Base-by-base conservation (phyloP, 2,329 filamentous ascomycete species). In the Penicillium rolfsii region DNA sequence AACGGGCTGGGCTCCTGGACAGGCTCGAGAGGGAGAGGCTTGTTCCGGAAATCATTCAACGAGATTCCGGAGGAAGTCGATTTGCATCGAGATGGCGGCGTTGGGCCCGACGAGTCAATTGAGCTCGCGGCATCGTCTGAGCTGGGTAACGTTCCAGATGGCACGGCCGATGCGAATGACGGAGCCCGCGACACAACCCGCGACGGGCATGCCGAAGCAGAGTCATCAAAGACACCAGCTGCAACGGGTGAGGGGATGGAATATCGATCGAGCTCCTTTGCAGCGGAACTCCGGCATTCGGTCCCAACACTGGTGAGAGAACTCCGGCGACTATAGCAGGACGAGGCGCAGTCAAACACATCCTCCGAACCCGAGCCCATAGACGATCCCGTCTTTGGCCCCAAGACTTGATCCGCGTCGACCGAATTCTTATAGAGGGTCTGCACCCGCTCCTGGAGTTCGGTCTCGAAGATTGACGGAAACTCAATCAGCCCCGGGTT, bases 1-100 rank as follows among this genome's bases (percentile, higher is more conserved):
- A 74, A 60, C n/a, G 74, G 75, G 5, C 68, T 64, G 48, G 74
- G 56, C 52, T 67, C 64, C 40, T 73, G 68, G 1, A 69, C 66
- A 28, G 78, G 77, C 24, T 75, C 75, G 5, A 72, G 68, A 16
- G 79, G 78, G 5, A 80, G 70, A 7, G 78, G 77, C 54, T 80
- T 80, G 56, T 79, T 76, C 58, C 67, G 74, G 22, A 73, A 57
- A 24, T 76, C 68, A 12, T 66, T 64, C 24, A 71, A 61, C 1
- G 71, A 71, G 24, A 66, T 65, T 26, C 65, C 64, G 12, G 64
- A 58, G 26, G 63, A 40, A 41, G 55, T 35, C 1, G 65, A 66
- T 24, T 67, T 41, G 28, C 54, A 60, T 52, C 64, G 56, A 33
- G 61, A 52, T 65, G 46, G 55, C 36, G 46, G 63, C 58, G 19